These are phyloP conservation scores for Mesembryanthemum crystallinum DNA, from an alignment of 148 eudicot genomes.

Conservation along the genomic window DNA sequence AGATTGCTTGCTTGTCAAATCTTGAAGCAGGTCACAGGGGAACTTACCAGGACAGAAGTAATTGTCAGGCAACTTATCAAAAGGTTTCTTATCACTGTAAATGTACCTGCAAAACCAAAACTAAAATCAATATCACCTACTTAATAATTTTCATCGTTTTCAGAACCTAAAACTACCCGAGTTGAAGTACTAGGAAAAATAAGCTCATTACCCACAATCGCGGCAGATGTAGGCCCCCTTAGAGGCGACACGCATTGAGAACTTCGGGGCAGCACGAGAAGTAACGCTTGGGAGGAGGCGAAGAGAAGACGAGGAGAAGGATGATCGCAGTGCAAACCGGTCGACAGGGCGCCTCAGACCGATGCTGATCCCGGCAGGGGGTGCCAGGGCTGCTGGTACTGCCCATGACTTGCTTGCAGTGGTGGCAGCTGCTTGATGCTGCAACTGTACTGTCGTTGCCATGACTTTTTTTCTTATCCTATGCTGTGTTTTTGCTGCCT, in stretches of 20 bases:
- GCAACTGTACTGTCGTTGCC: constrained; percentile 30
- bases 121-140: background rate
- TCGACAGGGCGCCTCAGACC: constrained; percentile 43
- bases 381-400: constrained; percentile 30
- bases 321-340: constrained; percentile 46
- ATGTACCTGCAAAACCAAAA: constrained; percentile 63
- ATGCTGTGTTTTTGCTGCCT: background rate
- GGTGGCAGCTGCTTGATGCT: constrained; percentile 20
- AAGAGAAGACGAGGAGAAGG: constrained; percentile 52
- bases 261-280: constrained; percentile 37
- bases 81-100: constrained; percentile 84
- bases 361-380: constrained; percentile 33
- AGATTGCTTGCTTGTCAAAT: background rate
- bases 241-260: constrained; percentile 84
- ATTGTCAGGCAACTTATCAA: constrained; percentile 79
- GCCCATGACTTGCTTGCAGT: constrained; percentile 32
- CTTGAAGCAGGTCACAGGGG: background rate
- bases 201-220: constrained; percentile 74
- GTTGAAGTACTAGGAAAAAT: background rate
- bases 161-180: background rate
- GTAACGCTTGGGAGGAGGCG: constrained; percentile 37
- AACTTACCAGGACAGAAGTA: constrained; percentile 88
- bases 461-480: background rate
- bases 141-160: background rate
- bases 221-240: constrained; percentile 88